Evolutionary conservation across 192 early-diverging fungal genomes (phyloP).

Genomic region (Gigaspora rosea): DNA sequence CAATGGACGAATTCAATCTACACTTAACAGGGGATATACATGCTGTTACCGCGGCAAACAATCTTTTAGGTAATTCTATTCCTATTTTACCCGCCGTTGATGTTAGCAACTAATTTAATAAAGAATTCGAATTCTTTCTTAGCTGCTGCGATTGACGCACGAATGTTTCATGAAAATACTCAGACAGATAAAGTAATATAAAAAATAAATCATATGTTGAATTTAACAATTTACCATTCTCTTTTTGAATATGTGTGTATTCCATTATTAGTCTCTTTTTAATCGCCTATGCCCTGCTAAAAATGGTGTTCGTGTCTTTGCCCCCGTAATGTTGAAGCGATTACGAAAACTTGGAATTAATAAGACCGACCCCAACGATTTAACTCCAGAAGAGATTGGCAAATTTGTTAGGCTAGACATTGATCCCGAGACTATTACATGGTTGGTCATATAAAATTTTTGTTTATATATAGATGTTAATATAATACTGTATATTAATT

Average conservation of each 20-base stretch:
- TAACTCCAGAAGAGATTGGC: slow-evolving; percentile 76
- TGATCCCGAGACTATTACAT: slow-evolving; percentile 89
- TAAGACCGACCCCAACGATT: slow-evolving; percentile 75
- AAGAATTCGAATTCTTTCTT: not conserved
- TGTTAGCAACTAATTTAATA: too few relatives aligned
- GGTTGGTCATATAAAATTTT: slow-evolving; percentile 45
- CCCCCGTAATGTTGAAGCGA: slow-evolving; percentile 84
- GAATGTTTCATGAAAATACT: slow-evolving; percentile 96
- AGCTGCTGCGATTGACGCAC: slow-evolving; percentile 96
- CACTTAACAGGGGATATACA: slow-evolving; percentile 99
- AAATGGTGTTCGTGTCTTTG: slow-evolving; percentile 82
- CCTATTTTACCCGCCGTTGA: too few relatives aligned
- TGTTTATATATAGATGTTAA: not conserved
- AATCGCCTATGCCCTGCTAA: slow-evolving; percentile 85
- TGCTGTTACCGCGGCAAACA: slow-evolving; percentile 97
- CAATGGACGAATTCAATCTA: slow-evolving; percentile 99
- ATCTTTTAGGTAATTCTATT: slow-evolving; percentile 64
- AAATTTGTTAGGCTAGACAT: slow-evolving; percentile 92
- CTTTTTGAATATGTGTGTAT: not conserved
- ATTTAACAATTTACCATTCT: too few relatives aligned
- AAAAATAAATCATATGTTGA: not conserved
- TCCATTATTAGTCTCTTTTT: slow-evolving; percentile 69
- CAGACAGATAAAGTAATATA: slow-evolving; percentile 55
- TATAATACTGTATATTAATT: not conserved
- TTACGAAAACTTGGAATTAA: slow-evolving; percentile 79